phyloP scores from a whole-genome alignment of 2,329 filamentous ascomycete species.

The Neophaeococcomyces aloes region DNA sequence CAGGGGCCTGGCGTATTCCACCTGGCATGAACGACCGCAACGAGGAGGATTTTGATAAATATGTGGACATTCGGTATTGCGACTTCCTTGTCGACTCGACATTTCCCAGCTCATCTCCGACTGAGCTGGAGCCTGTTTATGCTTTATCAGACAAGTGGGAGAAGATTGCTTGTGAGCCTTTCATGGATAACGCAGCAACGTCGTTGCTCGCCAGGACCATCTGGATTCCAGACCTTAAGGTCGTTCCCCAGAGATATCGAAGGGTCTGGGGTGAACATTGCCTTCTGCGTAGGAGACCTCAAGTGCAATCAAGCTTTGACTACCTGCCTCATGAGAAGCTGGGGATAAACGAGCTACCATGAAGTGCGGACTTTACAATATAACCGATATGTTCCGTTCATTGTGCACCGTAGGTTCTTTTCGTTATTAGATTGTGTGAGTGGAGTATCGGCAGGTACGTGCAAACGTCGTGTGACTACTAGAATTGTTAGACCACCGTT shows the following conservation, averaged over 20 bases:
- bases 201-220: conserved; percentile 62
- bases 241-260: conserved; percentile 58
- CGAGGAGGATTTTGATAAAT: conserved; percentile 75
- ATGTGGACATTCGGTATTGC: conserved; percentile 62
- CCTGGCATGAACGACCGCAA: conserved; percentile 88
- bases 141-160: conserved; percentile 71
- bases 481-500: too few relatives aligned
- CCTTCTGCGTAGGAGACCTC: conserved; percentile 52
- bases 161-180: conserved; percentile 59
- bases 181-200: conserved; percentile 70
- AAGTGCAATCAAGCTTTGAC: too few relatives aligned
- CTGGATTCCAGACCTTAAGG: conserved; percentile 64
- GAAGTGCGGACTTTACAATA: too few relatives aligned
- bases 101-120: conserved; percentile 51
- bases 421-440: too few relatives aligned
- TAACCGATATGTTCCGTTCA: too few relatives aligned
- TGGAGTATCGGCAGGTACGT: too few relatives aligned
- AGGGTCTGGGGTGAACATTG: conserved; percentile 86
- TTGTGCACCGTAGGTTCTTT: too few relatives aligned
- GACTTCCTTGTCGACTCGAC: conserved; percentile 80
- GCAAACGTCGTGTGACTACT: too few relatives aligned
- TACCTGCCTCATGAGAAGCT: too few relatives aligned
- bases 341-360: too few relatives aligned
- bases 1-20: conserved; percentile 74
- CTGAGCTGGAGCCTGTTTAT: conserved; percentile 70